Evolutionary conservation across 1,284 basidiomycete genomes (phyloP), one percentile per base, ranked within the genome.

Genomic region (Somion occarium): DNA sequence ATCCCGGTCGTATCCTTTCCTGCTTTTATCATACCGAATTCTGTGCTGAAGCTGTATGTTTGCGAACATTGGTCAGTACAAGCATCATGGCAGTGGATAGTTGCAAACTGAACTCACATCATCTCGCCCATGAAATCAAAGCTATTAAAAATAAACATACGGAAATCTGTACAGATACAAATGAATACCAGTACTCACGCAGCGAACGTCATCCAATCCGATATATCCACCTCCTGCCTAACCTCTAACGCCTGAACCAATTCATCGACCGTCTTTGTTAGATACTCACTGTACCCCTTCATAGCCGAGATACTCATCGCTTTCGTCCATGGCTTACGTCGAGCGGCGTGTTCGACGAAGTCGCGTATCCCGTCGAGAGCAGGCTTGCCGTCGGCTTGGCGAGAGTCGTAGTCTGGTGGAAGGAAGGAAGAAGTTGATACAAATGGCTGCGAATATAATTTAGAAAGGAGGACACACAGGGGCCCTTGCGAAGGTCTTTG

Each of bases 61-160:
- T 11, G n/a, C 15, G 20, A 26, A 5, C 24, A 26, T 12, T 5
- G 7, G 24, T 30, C 22, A 23, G n/a, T n/a, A 22, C 25, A 20
- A 18, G 5, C 23, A 9, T 37, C 13, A 11, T 3, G 13, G 4
- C 11, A 18, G n/a, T 20, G 39, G 9, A 26, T 19, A 18, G n/a
- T n/a, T n/a, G n/a, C n/a, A n/a, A n/a, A n/a, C n/a, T n/a, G n/a
- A n/a, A 46, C 50, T 27, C 5, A 55, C 54, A 44, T 34, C 50
- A 55, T 53, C 24, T 25, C 19, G 5, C 54, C 54, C 54, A 55
- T 52, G 24, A 55, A 50, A 38, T 55, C 54, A 42, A 52, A 49
- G 1, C 54, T 53, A 42, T 3, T 19, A 26, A n/a, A 26, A n/a
- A 9, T 5, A 7, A 37, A 19, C 12, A 9, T 7, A 30, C 9